Evolutionary conservation across 2,329 filamentous ascomycete genomes (phyloP), one percentile per base, ranked within the genome.

Genomic region (Aureobasidium sp.): DNA sequence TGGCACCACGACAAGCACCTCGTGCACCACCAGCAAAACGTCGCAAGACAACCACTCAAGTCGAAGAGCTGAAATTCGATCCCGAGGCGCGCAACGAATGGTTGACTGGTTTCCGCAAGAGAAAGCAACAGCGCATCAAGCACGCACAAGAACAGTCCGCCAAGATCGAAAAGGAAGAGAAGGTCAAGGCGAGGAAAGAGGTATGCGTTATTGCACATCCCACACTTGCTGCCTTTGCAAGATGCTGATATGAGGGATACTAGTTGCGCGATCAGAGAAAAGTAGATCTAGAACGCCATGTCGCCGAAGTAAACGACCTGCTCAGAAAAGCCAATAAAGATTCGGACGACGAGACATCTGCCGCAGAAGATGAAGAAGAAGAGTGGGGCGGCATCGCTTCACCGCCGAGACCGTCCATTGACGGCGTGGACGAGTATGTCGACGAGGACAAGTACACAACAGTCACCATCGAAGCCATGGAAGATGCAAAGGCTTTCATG

Each of bases 401-500:
- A 7, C 59, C 59, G 25, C 57, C 57, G 16, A 39, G 44, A 32
- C 57, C 57, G 9, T 59, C 57, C 7, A 75, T 94, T 48, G 86
- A 95, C 71, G 61, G 63, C 9, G 57, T 61, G 37, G 64, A 66
- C 47, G 91, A 97, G 74, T 99, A 97, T 76, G 84, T 97, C 66
- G 94, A 99, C 73, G 94, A 97, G 73, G 93, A 97, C 74, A 89
- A 89, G 71, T 97, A 91, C 73, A 97, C 94, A 0, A 96, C 91
- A 0, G 94, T 99, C 30, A 97, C 90, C 0, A 86, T 99, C 1
- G 93, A 97, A 73, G 88, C 89, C 11, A 91, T 99, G 67, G 88
- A 87, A 65, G 83, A 95, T 16, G 87, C 61, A 50, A 62, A 62
- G 39, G 59, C 62, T 48, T 63, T 63, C 27, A 50, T 41, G 2